Evolutionary conservation across 495 filamentous ascomycete genomes (phyloP), one percentile per base, ranked within the genome.

Genomic region (Talaromyces thailandensis): DNA sequence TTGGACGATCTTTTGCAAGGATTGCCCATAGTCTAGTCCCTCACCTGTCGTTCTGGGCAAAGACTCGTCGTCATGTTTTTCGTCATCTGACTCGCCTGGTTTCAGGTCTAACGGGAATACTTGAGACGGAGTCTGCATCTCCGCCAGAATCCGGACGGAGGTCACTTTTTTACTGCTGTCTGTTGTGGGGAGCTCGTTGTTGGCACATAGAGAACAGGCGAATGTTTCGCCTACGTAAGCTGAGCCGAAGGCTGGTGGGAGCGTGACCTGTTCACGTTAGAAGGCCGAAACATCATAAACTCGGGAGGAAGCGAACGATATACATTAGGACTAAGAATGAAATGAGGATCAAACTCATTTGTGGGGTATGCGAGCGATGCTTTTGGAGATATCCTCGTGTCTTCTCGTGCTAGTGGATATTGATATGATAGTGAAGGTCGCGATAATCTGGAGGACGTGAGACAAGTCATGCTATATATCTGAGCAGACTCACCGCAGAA

Each of bases 221-320:
- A 98, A 98, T 1, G 89, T 92, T 77, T 98, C 93, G 62, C 94
- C 94, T 48, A 98, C 93, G 65, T 97, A 97, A 56, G 93, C 92
- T 9, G 90, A 90, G 59, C 92, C 94, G 71, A 98, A 98, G 4
- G 91, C 85, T 1, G 92, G 89, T 6, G 94, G 94, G 3, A 98
- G 85, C n/a, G 90, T 96, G 65, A 97, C 82, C 83, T 86, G 50
- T 61, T 11, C 24, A 21, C 21, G 32, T 35, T 16, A 21, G 55
- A 25, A 64, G 57, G 53, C 28, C 18, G 18, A 24, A 35, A 26
- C 50, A 16, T 28, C 21, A 55, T 23, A 29, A 8, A 51, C n/a
- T 14, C 51, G 23, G n/a, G 45, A 51, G 23, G 11, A 16, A 60
- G 18, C 12, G 43, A 8, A 53, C 9, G 18, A 51, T 75, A 53